Conservation (phyloP, 768 basidiomycete genomes). For the Pisolithus orientalis region DNA sequence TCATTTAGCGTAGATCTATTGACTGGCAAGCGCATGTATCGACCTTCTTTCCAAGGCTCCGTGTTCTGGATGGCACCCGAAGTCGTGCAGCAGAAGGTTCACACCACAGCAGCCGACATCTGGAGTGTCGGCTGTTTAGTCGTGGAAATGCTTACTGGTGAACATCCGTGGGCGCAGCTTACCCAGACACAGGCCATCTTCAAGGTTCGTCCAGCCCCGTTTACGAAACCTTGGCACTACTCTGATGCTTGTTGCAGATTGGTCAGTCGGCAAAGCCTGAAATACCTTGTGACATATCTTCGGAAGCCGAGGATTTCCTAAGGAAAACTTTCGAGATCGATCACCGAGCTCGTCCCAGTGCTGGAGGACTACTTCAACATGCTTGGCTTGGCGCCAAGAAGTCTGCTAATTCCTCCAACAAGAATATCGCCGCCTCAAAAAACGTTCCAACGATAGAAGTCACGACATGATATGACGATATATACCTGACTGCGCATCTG, state of each 20-base stretch:
- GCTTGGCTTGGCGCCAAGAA: conserved; percentile 55
- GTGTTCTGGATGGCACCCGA: conserved; percentile 99
- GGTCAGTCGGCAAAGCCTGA: conserved; percentile 84
- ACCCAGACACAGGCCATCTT: conserved; percentile 99
- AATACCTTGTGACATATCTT: conserved; percentile 86
- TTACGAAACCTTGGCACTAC: neutral
- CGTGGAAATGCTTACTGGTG: conserved; percentile 95
- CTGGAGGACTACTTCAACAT: conserved; percentile 68
- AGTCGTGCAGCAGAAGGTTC: conserved; percentile 92
- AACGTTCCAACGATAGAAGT: conserved; percentile 25
- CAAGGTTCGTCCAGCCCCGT: conserved; percentile 47
- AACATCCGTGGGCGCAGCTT: conserved; percentile 92
- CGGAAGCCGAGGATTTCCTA: conserved; percentile 85
- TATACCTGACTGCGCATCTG: neutral
- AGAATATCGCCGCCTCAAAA: conserved; percentile 16
- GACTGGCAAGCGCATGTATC: conserved; percentile 66
- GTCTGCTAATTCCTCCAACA: conserved; percentile 11
- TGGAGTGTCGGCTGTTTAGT: conserved; percentile 95
- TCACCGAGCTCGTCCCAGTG: conserved; percentile 73
- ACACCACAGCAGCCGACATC: conserved; percentile 90
- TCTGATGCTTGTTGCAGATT: conserved; percentile 49
- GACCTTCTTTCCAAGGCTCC: conserved; percentile 93
- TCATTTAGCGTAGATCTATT: conserved; percentile 29
- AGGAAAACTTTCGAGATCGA: conserved; percentile 82
- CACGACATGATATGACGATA: conserved; percentile 12